A percentile compares a stretch with the other conserved stretches of the same genome.
Conservation (phyloP, 2,329 filamentous ascomycete species). For the Fusarium begoniae region DNA sequence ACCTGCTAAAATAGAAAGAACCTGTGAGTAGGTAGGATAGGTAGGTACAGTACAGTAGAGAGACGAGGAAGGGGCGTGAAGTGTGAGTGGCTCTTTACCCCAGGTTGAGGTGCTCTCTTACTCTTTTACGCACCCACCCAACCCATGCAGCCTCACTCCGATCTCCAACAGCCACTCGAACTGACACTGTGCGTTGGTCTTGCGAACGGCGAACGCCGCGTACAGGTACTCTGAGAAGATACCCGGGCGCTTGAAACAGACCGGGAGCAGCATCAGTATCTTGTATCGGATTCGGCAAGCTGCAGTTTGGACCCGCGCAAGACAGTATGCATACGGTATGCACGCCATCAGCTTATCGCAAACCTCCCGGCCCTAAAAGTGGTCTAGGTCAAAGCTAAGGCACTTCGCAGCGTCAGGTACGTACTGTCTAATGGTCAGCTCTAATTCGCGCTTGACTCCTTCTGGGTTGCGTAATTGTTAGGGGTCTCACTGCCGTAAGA, state of each 20-base stretch:
- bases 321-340: slow-evolving; percentile 31
- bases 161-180: slow-evolving; percentile 16
- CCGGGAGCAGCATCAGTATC: not conserved
- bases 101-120: slow-evolving; percentile 27
- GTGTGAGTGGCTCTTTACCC: slow-evolving; percentile 43
- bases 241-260: not conserved
- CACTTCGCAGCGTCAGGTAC: slow-evolving; percentile 24
- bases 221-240: slow-evolving; percentile 30
- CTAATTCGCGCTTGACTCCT: slow-evolving; percentile 32
- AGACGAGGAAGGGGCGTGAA: slow-evolving; percentile 38
- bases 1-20: slow-evolving; percentile 38
- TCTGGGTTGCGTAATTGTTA: slow-evolving; percentile 36
- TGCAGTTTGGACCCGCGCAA: slow-evolving; percentile 23
- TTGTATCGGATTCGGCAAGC: not conserved
- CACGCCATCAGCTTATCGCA: slow-evolving; percentile 45
- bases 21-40: slow-evolving; percentile 13
- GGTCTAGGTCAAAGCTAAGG: slow-evolving; percentile 36
- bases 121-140: slow-evolving; percentile 19
- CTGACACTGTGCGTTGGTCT: slow-evolving; percentile 38
- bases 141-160: slow-evolving; percentile 31
- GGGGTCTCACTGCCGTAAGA: slow-evolving; percentile 29
- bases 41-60: not conserved
- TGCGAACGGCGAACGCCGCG: slow-evolving; percentile 34
- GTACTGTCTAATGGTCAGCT: slow-evolving; percentile 24
- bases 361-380: slow-evolving; percentile 39